A percentile compares a stretch with the other conserved stretches of the same genome.
These are phyloP conservation scores for Arxiozyma bovina DNA, from an alignment of 1,139 yeast species.

Conservation along the genomic window DNA sequence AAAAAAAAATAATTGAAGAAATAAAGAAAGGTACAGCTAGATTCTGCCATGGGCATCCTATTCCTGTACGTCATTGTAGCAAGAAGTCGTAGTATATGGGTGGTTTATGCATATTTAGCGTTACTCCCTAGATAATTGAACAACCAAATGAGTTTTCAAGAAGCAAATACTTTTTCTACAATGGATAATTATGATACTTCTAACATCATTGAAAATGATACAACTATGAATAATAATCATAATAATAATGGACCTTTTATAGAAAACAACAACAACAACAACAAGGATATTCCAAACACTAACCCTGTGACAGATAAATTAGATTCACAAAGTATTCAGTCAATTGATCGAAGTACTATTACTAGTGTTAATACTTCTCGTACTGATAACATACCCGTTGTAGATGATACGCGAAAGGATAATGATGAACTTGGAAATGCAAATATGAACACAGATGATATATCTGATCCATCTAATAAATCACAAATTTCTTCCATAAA, in stretches of 20 bases:
- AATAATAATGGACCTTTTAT: background rate
- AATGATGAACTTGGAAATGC: background rate
- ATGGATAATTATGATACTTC: background rate
- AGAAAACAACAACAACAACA: background rate
- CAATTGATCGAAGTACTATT: background rate
- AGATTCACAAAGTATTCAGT: background rate
- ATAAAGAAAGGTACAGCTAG: no score
- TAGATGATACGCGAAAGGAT: background rate
- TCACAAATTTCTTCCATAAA: background rate
- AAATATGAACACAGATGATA: no score
- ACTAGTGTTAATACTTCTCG: no score
- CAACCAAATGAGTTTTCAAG: background rate
- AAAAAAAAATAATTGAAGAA: no score
- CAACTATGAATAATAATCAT: background rate
- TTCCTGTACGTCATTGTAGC: no score
- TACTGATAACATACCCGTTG: background rate
- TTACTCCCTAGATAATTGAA: background rate
- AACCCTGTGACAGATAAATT: background rate
- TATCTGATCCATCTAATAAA: background rate
- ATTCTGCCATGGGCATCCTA: no score
- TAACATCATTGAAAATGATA: background rate
- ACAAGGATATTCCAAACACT: background rate
- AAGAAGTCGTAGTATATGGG: no score
- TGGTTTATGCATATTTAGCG: background rate
- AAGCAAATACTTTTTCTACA: background rate